These are phyloP conservation scores for Metahyphopichia silvanorum DNA, from an alignment of 805 yeast species.

Conservation along the genomic window DNA sequence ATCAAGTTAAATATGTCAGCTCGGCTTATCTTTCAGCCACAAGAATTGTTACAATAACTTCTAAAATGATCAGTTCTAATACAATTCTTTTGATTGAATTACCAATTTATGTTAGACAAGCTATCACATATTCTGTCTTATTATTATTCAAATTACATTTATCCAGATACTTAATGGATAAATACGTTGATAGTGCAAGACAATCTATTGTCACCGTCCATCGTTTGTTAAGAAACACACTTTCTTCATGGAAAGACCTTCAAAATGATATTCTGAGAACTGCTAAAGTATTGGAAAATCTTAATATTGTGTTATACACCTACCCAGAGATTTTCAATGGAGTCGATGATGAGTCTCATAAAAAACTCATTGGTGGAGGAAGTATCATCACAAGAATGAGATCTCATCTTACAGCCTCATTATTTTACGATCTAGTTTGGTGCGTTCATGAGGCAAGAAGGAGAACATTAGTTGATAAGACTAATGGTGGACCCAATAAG, in stretches of 20 bases:
- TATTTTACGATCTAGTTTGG: slow-evolving; percentile 91
- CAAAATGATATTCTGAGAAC: slow-evolving; percentile 89
- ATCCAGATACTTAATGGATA: slow-evolving; percentile 68
- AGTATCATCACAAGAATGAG: slow-evolving; percentile 81
- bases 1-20: slow-evolving; percentile 80
- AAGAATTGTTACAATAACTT: slow-evolving; percentile 71
- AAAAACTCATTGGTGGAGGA: slow-evolving; percentile 13
- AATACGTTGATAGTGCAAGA: slow-evolving; percentile 81
- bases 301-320: slow-evolving; percentile 81
- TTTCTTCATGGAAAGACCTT: slow-evolving; percentile 88
- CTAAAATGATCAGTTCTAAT: slow-evolving; percentile 57
- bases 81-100: slow-evolving; percentile 70
- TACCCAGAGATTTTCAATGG: slow-evolving; percentile 78
- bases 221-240: slow-evolving; percentile 78
- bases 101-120: slow-evolving; percentile 83
- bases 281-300: slow-evolving; percentile 84
- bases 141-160: slow-evolving; percentile 77
- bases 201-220: slow-evolving; percentile 94
- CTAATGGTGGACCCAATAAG: slow-evolving; percentile 9
- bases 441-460: slow-evolving; percentile 92
- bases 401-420: slow-evolving; percentile 85
- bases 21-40: slow-evolving; percentile 81
- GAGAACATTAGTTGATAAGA: slow-evolving; percentile 42
- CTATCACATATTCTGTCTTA: slow-evolving; percentile 78
- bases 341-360: slow-evolving; percentile 5